Conservation (phyloP, 2,329 filamentous ascomycete species). For the Fusarium caatingaense region DNA sequence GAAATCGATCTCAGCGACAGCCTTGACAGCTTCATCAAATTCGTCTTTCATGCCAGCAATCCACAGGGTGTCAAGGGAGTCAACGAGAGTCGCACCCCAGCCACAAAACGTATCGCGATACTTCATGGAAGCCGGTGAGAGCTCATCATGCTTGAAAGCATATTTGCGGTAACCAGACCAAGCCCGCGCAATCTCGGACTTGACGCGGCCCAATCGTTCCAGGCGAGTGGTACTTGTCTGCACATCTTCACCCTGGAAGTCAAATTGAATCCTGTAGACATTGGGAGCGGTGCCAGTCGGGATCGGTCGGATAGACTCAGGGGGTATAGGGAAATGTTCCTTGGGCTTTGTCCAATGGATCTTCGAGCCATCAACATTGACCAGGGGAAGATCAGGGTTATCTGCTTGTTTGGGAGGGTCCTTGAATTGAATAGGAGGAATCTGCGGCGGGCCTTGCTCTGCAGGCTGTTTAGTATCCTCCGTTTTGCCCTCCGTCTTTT, state of each 20-base stretch:
- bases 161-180: constrained; percentile 85
- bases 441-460: constrained; percentile 28
- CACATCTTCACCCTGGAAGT: constrained; percentile 74
- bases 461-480: constrained; percentile 11
- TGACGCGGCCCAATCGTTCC: constrained; percentile 74
- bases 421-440: constrained; percentile 43
- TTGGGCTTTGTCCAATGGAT: constrained; percentile 79
- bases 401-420: constrained; percentile 44
- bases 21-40: constrained; percentile 80
- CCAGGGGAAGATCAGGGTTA: constrained; percentile 27
- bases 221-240: constrained; percentile 71
- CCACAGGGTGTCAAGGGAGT: constrained; percentile 85
- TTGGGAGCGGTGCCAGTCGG: constrained; percentile 76
- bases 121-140: constrained; percentile 76
- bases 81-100: constrained; percentile 89
- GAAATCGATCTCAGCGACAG: constrained; percentile 82
- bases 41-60: constrained; percentile 84
- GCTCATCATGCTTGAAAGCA: constrained; percentile 89
- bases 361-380: constrained; percentile 35
- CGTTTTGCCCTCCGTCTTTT: constrained; percentile 3
- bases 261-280: constrained; percentile 81
- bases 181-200: constrained; percentile 77
- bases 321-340: constrained; percentile 82
- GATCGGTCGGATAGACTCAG: constrained; percentile 77
- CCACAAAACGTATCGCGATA: constrained; percentile 87